Evolutionary conservation across 257 asterid genomes (phyloP), one percentile per base, ranked within the genome.

Genomic region (Capsicum pubescens): DNA sequence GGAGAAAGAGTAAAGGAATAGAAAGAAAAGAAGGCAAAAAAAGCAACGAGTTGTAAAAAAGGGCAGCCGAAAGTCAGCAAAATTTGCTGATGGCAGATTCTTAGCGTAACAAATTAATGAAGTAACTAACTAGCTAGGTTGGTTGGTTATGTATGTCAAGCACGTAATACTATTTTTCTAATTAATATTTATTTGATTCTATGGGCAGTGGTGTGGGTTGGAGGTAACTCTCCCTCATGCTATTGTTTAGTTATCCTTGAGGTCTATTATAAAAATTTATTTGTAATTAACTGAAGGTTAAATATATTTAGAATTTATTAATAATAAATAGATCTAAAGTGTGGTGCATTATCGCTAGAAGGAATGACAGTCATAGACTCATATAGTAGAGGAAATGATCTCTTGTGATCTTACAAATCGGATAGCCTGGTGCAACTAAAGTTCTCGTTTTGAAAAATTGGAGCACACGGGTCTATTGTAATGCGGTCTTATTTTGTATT

Each of bases 41-140:
- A 46, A 16, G 58, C 39, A 54, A 50, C n/a, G 11, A 66, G 7
- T 36, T 69, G 3, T 11, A n/a, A 44, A 68, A 68, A 68, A 17
- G 42, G 85, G 79, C 1, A 36, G 79, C 79, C 59, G 56, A 82
- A 70, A 70, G 82, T 78, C 1, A 80, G 69, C 72, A 84, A 88
- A 83, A 69, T 79, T 72, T 16, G 85, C 76, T 63, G 67, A 60
- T 52, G 63, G 85, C 57, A 56, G 87, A 90, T 88, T 83, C 87
- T 90, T 88, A 83, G 88, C 88, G 90, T 87, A 86, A 76, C 86
- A 81, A 84, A 77, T 78, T 84, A n/a, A 86, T 46, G 59, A 32
- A 36, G 36, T 42, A 52, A 66, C 32, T 21, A 10, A 10, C 16
- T 64, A 32, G 19, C 78, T 83, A 83, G 77, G 85, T 66, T 76